phyloP scores from a whole-genome alignment of 2,329 filamentous ascomycete genomes.

The Xylaria sp. region DNA sequence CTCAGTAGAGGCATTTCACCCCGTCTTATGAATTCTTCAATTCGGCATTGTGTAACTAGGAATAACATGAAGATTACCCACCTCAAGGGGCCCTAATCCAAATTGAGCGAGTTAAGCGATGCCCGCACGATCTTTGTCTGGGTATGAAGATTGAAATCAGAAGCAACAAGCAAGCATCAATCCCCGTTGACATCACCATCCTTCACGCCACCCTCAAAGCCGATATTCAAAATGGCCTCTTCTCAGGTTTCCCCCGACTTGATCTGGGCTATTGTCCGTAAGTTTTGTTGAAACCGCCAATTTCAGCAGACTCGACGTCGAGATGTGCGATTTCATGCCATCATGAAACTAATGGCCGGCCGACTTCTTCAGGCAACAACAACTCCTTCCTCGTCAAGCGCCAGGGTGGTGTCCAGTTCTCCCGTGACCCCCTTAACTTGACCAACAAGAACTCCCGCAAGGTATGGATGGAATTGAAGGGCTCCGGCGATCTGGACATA shows the following conservation, averaged over 20 bases:
- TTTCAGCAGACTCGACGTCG: neutral
- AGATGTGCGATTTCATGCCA: neutral
- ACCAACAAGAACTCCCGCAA: constrained; percentile 88
- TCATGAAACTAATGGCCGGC: constrained; percentile 20
- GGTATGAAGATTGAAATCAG: constrained; percentile 24
- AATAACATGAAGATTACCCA: neutral
- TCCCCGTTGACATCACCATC: constrained; percentile 15
- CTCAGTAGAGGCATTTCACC: neutral
- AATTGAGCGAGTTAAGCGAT: constrained; percentile 32
- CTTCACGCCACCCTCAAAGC: constrained; percentile 6
- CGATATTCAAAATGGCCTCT: constrained; percentile 50
- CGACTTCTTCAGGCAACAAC: constrained; percentile 60
- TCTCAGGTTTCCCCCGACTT: constrained; percentile 83
- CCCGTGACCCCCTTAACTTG: constrained; percentile 89
- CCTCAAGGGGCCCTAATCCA: constrained; percentile 18
- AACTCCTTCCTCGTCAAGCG: constrained; percentile 93
- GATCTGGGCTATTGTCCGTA: constrained; percentile 93
- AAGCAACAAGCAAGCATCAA: constrained; percentile 18
- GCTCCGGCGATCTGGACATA: constrained; percentile 1
- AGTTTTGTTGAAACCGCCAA: constrained; percentile 40
- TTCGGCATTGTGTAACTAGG: constrained; percentile 7
- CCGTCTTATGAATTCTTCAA: neutral
- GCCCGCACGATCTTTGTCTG: constrained; percentile 26
- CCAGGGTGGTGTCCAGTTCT: constrained; percentile 83
- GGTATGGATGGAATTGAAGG: constrained; percentile 43